Evolutionary conservation across 805 yeast genomes (phyloP).

Genomic region (Myxozyma melibiosi): DNA sequence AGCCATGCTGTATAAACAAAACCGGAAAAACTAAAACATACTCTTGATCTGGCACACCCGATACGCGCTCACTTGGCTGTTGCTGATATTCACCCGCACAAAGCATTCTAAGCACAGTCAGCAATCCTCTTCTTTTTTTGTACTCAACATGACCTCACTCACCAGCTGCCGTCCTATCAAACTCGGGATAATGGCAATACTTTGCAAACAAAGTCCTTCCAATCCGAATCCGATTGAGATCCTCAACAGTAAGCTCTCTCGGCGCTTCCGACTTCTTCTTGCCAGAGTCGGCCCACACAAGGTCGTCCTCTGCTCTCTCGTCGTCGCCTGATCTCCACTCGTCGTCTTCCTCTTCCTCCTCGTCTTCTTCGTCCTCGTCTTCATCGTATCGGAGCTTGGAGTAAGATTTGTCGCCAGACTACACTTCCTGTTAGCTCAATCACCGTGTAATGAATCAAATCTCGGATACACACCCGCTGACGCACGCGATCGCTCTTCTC

Average conservation of each 20-base stretch:
- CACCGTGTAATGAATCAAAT: too few species aligned
- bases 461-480: slow-evolving; percentile 8
- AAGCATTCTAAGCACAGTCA: slow-evolving; percentile 48
- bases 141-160: background rate
- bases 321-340: slow-evolving; percentile 55
- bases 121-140: background rate
- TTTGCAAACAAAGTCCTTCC: slow-evolving; percentile 77
- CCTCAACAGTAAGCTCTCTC: slow-evolving; percentile 57
- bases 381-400: slow-evolving; percentile 51
- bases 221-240: slow-evolving; percentile 70
- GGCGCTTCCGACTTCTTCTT: background rate
- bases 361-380: slow-evolving; percentile 48
- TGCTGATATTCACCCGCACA: slow-evolving; percentile 78
- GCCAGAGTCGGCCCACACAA: slow-evolving; percentile 37
- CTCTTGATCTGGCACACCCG: slow-evolving; percentile 81
- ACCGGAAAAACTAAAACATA: slow-evolving; percentile 42
- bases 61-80: slow-evolving; percentile 55
- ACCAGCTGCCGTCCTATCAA: slow-evolving; percentile 67
- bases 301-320: slow-evolving; percentile 43
- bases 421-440: slow-evolving; percentile 6
- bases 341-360: slow-evolving; percentile 48
- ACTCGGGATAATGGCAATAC: slow-evolving; percentile 80
- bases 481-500: slow-evolving; percentile 45
- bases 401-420: slow-evolving; percentile 45
- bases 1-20: background rate